Base-by-base conservation (phyloP, 257 asterid species). In the Solanum pennellii region DNA sequence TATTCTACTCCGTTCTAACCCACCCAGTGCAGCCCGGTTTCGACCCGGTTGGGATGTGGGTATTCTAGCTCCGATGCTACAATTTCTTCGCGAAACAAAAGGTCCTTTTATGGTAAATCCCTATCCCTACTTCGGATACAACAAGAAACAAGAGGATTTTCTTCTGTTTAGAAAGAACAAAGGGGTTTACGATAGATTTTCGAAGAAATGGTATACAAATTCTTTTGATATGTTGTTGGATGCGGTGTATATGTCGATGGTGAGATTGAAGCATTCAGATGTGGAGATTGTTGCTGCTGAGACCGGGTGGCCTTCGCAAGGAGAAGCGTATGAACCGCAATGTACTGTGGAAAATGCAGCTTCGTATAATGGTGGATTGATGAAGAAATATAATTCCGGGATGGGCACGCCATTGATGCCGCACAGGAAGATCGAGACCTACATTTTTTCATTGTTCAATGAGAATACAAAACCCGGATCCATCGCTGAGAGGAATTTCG, bases 361-460 rank as follows among this genome's bases (percentile, higher is more conserved):
- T 14, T 88, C 99, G n/a, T 97, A 94, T 49, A 93, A 93, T 14
- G 95, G 93, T 2, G 98, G 94, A 7, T 82, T 97, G 71, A 91
- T 97, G 56, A 90, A 68, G 92, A 91, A 91, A 87, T 88, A 84
- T 44, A 82, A 88, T 2, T 47, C 93, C 13, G 98, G 95, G 0
- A 83, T 76, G 9, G 99, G 99, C 8, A 97, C 98, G 66, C 99
- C 99, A 18, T 85, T 97, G 94, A 91, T 92, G 96, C 99, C 98
- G 7, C 72, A 86, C 29, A 91, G 85, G 92, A 96, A 73, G 88
- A 88, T 96, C 14, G 98, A 97, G 85, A 92, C 93, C 0, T 97
- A 95, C 45, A 89, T 96, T 2, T 97, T 97, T 14, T 91, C 89
- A 1, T 42, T 97, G 89, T 97, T 97, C 35, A 95, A 97, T 13